Evolutionary conservation across 768 basidiomycete species (phyloP), one percentile per base, ranked within the genome.

Genomic region (Amyloporia xantha): DNA sequence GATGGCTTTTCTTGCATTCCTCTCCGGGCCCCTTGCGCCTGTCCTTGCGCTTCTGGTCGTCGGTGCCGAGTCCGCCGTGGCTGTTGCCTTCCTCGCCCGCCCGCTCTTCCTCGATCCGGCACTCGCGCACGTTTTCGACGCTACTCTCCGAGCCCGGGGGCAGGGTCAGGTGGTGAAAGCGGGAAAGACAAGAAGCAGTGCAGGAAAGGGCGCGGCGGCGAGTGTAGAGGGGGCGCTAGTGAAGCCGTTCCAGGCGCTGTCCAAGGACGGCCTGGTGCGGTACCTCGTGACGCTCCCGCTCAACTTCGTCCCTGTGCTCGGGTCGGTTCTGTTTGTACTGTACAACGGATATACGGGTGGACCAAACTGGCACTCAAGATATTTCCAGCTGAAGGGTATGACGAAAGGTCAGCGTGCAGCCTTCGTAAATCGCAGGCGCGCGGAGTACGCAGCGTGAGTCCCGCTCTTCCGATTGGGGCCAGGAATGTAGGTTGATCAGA

Each of bases 321-420:
- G 85, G 5, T 84, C 83, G 2, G 74, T 70, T 13, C 58, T 80
- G 50, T 86, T 88, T 67, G 60, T 84, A 19, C 56, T 78, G 27
- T 74, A 74, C 56, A 79, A 80, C 46, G 76, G 76, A 1, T 52
- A 60, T 45, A 52, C 47, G 17, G 52, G 55, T 19, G 84, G 84
- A 2, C 79, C 82, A 1, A 65, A 70, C 6, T 82, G 76, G 65
- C 81, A 85, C 62, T 59, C 72, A 5, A 74, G 82, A 36, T 88
- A 84, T 63, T 88, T 86, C 68, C 77, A 82, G 64, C 71, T 86
- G 41, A 85, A 84, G 63, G 74, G 72, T 1, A 71, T 75, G 52
- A 69, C 71, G 57, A 66, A 68, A 24, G 47, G 60, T 13, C 70
- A 76, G 50, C 68, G 72, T 28, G 60, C 72, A 19, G 63, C 66